Evolutionary conservation across 768 basidiomycete genomes (phyloP), one percentile per base, ranked within the genome.

Genomic region (Xerocomus potaroensis): DNA sequence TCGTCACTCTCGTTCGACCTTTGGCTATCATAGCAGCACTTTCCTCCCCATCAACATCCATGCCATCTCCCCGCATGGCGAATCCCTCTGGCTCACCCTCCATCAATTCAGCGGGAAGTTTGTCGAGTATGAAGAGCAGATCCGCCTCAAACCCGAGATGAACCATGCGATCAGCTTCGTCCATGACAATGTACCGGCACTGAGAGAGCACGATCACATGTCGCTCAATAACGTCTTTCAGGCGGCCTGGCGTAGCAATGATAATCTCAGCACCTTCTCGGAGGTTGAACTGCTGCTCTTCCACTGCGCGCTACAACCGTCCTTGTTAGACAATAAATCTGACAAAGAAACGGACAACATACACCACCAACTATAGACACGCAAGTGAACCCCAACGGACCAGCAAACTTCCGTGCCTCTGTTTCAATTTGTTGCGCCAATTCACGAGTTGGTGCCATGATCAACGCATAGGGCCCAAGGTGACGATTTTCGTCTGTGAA

Each of bases 111-210:
- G 79, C 75, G 12, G 95, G 96, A 49, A 98, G 76, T 48, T 91
- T 80, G 68, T 98, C 95, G 50, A 99, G 71, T 58, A 99, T 98
- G 66, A 91, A 96, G 21, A 87, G 91, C 37, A 99, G 70, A 64
- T 96, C 94, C 14, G 78, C 80, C 67, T 99, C 96, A 64, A 99
- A 99, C 14, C 96, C 96, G 24, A 98, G 82, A 61, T 94, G 84
- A 51, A 99, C 94, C 96, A 99, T 98, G 42, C 96, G 81, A 66
- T 99, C 96, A 14, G 96, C 96, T 74, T 99, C 96, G 65, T 99
- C 96, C 96, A 99, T 96, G 55, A 99, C 95, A 49, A 99, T 85
- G 62, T 99, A 98, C 2, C 91, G 91, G 67, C 96, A 98, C 67
- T 99, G 96, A 7, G 89, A 87, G 35, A 99, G 78, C 16, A 99